These are phyloP conservation scores for Salix exigua DNA, from an alignment of 345 rosid species.

Conservation along the genomic window DNA sequence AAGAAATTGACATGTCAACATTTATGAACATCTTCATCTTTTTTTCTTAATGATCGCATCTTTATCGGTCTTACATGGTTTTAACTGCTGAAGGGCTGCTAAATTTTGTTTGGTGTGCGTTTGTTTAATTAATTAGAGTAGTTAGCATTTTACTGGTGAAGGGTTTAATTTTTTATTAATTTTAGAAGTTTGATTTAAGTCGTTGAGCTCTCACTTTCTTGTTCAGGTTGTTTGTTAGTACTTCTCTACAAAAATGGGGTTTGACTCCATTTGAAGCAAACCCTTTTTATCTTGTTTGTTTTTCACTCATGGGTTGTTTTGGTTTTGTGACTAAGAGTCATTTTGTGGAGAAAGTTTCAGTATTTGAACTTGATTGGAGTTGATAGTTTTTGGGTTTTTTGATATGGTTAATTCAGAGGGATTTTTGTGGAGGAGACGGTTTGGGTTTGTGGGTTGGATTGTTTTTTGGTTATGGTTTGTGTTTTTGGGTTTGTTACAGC, in stretches of 20 bases:
- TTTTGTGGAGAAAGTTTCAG: constrained; percentile 1
- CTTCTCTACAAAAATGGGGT: constrained; percentile 27
- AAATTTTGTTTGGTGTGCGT: neutral
- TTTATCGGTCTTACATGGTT: neutral
- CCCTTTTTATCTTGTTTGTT: constrained; percentile 5
- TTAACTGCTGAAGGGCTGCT: neutral
- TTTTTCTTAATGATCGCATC: neutral
- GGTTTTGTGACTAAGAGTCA: constrained; percentile 13
- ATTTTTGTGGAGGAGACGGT: constrained; percentile 12
- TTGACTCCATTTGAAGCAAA: constrained; percentile 82
- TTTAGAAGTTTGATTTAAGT: neutral
- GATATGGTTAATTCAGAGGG: constrained; percentile 38
- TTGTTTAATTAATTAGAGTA: neutral
- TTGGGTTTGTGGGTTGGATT: constrained; percentile 41
- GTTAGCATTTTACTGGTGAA: neutral
- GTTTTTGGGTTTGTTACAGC: constrained; percentile 36
- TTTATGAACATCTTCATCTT: neutral
- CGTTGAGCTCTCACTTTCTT: constrained; percentile 86
- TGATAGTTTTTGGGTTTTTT: constrained; percentile 22
- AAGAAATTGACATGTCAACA: constrained; percentile 1
- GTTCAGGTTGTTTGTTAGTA: constrained; percentile 31
- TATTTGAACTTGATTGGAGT: constrained; percentile 19
- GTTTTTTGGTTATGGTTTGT: constrained; percentile 54
- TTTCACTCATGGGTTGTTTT: constrained; percentile 29
- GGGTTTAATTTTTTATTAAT: neutral